Evolutionary conservation across 2,329 filamentous ascomycete genomes (phyloP).

Genomic region (Allantophomopsis cytisporea): DNA sequence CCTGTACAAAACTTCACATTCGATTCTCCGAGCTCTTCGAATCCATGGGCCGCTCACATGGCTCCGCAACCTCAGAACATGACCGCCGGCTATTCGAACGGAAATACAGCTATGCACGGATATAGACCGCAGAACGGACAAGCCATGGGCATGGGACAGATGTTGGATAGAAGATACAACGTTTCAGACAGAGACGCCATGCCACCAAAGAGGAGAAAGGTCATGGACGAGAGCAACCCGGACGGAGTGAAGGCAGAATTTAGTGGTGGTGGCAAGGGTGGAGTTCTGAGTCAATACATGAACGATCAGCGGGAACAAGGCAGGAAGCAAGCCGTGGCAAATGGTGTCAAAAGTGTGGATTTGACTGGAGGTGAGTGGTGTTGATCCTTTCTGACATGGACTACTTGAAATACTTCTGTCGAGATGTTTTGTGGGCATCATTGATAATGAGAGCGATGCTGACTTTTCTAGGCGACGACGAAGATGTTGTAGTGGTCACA

Average conservation of each 20-base stretch:
- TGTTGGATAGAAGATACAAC: conserved; percentile 67
- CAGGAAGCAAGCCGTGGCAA: conserved; percentile 16
- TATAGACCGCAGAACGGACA: conserved; percentile 10
- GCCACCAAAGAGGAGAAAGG: conserved; percentile 54
- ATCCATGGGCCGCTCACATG: conserved; percentile 3
- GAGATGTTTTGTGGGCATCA: conserved; percentile 3
- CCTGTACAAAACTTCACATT: conserved; percentile 15
- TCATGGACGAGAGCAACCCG: conserved; percentile 28
- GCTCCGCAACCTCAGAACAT: conserved; percentile 1
- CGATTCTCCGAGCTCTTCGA: conserved; percentile 11
- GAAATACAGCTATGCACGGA: conserved; percentile 4
- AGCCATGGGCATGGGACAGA: conserved; percentile 33
- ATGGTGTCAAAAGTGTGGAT: conserved; percentile 23
- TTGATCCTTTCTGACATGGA: neutral
- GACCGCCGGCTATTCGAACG: conserved; percentile 2
- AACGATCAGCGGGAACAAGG: conserved; percentile 41
- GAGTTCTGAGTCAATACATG: conserved; percentile 52
- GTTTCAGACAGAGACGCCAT: conserved; percentile 51
- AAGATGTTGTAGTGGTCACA: conserved; percentile 41
- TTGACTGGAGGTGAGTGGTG: conserved; percentile 19
- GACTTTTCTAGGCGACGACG: conserved; percentile 29
- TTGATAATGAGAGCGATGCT: conserved; percentile 3
- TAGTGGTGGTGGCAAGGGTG: conserved; percentile 34
- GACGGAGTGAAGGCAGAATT: conserved; percentile 27
- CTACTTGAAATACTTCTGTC: neutral